Evolutionary conservation across 139 green algal species (phyloP).

Genomic region (Penium margaritaceum): DNA sequence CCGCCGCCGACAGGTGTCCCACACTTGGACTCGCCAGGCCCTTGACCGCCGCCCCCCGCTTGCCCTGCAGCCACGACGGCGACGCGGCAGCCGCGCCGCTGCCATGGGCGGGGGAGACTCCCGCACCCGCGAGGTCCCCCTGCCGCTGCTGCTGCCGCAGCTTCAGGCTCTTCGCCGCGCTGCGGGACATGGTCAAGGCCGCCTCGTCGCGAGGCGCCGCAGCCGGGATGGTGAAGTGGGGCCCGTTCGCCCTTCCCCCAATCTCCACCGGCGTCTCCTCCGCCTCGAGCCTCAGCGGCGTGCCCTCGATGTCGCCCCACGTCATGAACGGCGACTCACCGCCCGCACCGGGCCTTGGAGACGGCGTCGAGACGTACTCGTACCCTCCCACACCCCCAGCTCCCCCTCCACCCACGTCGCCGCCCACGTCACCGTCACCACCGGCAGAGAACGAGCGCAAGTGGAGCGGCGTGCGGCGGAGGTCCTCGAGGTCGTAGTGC

Average conservation of each 20-base stretch:
- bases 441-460: background rate
- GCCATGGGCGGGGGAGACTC: background rate
- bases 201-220: slow-evolving; percentile 19
- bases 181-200: slow-evolving; percentile 23
- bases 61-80: background rate
- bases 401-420: background rate
- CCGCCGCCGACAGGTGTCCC: slow-evolving; percentile 23
- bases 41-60: background rate
- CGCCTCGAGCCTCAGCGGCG: slow-evolving; percentile 46
- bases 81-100: background rate
- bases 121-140: background rate
- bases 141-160: slow-evolving; percentile 1
- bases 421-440: background rate
- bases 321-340: slow-evolving; percentile 51
- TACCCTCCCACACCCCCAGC: background rate
- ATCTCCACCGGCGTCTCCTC: slow-evolving; percentile 41
- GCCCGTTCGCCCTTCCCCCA: slow-evolving; percentile 22
- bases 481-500: slow-evolving; percentile 34
- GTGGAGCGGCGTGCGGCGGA: slow-evolving; percentile 25
- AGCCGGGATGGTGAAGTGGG: slow-evolving; percentile 42
- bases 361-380: slow-evolving; percentile 42
- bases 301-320: slow-evolving; percentile 49
- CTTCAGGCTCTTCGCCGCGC: slow-evolving; percentile 14
- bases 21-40: background rate
- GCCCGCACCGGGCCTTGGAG: slow-evolving; percentile 35